Evolutionary conservation across 2,329 filamentous ascomycete species (phyloP), one percentile per base, ranked within the genome.

Genomic region (Didymosphaeria variabile): DNA sequence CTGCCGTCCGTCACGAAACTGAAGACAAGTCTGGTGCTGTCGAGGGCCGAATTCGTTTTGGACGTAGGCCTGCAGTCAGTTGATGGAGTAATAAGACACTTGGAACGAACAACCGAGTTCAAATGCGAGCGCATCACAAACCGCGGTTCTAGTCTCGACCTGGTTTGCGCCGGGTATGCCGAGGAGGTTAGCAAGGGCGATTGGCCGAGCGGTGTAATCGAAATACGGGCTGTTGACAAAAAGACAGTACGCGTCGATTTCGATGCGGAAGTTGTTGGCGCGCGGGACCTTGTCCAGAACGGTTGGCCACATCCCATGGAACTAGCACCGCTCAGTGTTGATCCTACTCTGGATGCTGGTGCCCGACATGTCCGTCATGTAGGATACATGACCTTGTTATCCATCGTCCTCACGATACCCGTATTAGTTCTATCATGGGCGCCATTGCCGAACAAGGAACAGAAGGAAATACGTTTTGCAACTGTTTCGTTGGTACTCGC

Each of bases 371-470:
- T 90, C 29, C 82, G 82, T 1, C 74, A 84, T 46, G 77, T 86
- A 19, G 82, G 82, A 0, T 81, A 62, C 13, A 71, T 77, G 57
- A 78, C 77, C 5, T 13, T 77, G 1, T 34, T 80, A 0, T 75
- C 80, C 4, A 67, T 68, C 2, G 31, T 74, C 10, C 63, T 82
- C 17, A 82, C 80, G 0, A 74, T 81, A 23, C 80, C 80, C 0
- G 79, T 82, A 2, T 77, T 93, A 2, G 83, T 92, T 3, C 72
- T 94, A 68, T 84, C 89, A 12, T 94, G 90, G 89, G 88, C 88
- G 5, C 85, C 87, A 0, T 75, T 90, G 13, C 82, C 83, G 0
- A 67, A 84, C 3, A 60, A 60, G 40, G 34, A 61, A 0, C 65
- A 83, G 10, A 59, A 59, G 23, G 58, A 68, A 38, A 65, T 88